Percentiles rank a stretch among this genome's conserved stretches.
Conservation (phyloP, 2,329 filamentous ascomycete genomes). For the Scopulariopsis brevicaulis region DNA sequence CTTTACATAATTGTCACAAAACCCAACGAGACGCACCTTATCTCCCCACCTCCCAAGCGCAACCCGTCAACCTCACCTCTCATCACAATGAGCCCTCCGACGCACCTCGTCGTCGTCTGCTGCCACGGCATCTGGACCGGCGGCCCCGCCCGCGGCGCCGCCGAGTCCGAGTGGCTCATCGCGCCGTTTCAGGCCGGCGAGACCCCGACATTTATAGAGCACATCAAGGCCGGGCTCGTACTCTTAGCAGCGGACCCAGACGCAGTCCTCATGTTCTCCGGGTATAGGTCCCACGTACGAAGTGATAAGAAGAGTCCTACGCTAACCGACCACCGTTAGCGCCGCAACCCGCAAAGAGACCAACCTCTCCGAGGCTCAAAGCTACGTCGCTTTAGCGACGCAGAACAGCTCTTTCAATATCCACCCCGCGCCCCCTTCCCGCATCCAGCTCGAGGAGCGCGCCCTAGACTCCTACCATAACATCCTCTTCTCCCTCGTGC, state of each 20-base stretch:
- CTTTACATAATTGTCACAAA: background rate
- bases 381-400: conserved; percentile 44
- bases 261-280: conserved; percentile 59
- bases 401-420: conserved; percentile 34
- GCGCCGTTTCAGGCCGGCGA: conserved; percentile 69
- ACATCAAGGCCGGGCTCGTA: conserved; percentile 55
- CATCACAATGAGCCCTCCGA: conserved; percentile 12
- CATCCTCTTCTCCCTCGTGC: conserved; percentile 58
- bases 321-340: conserved; percentile 21
- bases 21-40: background rate
- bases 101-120: conserved; percentile 65
- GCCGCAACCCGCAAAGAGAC: conserved; percentile 51
- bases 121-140: conserved; percentile 72
- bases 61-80: background rate
- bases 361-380: conserved; percentile 45
- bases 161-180: conserved; percentile 59
- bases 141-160: conserved; percentile 35
- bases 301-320: no score
- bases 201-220: conserved; percentile 66
- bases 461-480: conserved; percentile 85
- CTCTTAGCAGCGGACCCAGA: conserved; percentile 30
- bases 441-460: conserved; percentile 51
- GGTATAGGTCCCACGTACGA: conserved; percentile 30
- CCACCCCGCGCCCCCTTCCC: conserved; percentile 13
- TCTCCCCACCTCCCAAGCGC: background rate